Base-by-base conservation (phyloP, 495 filamentous ascomycete genomes). In the Tuber magnatum region DNA sequence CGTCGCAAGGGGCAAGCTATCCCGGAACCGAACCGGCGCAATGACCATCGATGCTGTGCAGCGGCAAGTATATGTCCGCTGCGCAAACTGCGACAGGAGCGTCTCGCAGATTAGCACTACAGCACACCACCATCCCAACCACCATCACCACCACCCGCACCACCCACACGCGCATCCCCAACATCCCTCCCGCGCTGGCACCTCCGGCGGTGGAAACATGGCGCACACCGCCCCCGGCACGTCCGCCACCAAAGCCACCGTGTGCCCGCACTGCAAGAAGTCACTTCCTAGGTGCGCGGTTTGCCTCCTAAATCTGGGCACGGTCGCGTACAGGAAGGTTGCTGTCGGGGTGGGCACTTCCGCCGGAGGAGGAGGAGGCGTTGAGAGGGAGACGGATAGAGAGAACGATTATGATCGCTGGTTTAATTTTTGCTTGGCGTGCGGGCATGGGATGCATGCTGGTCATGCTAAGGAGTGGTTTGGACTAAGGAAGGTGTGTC, bases 381-480 rank as follows among this genome's bases (percentile, higher is more conserved):
- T 71, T 8, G 81, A 80, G 42, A 79, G 77, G 70, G 61, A 79
- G 71, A 61, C 48, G 6, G 77, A 82, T 35, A 70, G 73, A 16
- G 81, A 77, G 22, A 61, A 46, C 51, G 81, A 83, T 71, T 82
- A 81, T 69, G 80, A 82, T 74, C 76, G 80, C 22, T 82, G 80
- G 80, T 81, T 94, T 69, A 91, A 90, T 0, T 97, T 97, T 81
- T 99, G 95, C 80, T 88, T 94, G 56, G 88, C 88, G 75, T 99
- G 95, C 82, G 91, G 92, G 80, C 95, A 99, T 85, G 93, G 92
- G 20, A 90, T 92, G 81, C 95, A 99, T 83, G 89, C 92, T 22
- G 90, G 94, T 80, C 95, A 98, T 84, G 93, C 94, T 18, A 86
- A 89, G 75, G 89, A 91, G 78, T 99, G 95, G 95, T 99, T 98